These are phyloP conservation scores for Primulina eburnea DNA, from an alignment of 257 asterid genomes.

Conservation along the genomic window DNA sequence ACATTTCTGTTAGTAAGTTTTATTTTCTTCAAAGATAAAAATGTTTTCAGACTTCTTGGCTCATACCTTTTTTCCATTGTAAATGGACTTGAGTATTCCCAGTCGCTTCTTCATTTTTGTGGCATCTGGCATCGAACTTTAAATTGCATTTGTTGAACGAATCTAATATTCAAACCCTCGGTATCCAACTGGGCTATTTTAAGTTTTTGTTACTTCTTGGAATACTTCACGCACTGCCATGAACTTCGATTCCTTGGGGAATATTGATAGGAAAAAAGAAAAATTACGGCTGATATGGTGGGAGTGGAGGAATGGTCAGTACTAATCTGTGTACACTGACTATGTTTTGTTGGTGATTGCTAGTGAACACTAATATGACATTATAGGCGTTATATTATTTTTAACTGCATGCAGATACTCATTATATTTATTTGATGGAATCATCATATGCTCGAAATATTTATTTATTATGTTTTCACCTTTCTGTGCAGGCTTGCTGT, in stretches of 20 bases:
- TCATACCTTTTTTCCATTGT: background rate
- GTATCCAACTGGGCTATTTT: background rate
- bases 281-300: background rate
- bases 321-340: slow-evolving; percentile 10
- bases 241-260: background rate
- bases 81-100: background rate
- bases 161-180: slow-evolving; percentile 2
- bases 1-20: background rate
- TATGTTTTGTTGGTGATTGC: slow-evolving; percentile 9
- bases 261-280: slow-evolving; percentile 11
- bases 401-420: background rate
- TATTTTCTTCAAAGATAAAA: background rate
- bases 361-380: slow-evolving; percentile 5
- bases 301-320: background rate
- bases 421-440: slow-evolving; percentile 20
- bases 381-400: background rate
- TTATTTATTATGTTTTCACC: slow-evolving; percentile 23
- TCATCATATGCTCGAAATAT: slow-evolving; percentile 9
- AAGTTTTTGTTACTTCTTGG: slow-evolving; percentile 6
- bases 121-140: slow-evolving; percentile 1
- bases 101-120: slow-evolving; percentile 13
- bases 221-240: slow-evolving; percentile 10
- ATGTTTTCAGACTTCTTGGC: background rate
- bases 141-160: slow-evolving; percentile 4
- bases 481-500: slow-evolving; percentile 79